These are phyloP conservation scores for Quercus bicolor DNA, from an alignment of 306 rosid genomes.

Conservation along the genomic window DNA sequence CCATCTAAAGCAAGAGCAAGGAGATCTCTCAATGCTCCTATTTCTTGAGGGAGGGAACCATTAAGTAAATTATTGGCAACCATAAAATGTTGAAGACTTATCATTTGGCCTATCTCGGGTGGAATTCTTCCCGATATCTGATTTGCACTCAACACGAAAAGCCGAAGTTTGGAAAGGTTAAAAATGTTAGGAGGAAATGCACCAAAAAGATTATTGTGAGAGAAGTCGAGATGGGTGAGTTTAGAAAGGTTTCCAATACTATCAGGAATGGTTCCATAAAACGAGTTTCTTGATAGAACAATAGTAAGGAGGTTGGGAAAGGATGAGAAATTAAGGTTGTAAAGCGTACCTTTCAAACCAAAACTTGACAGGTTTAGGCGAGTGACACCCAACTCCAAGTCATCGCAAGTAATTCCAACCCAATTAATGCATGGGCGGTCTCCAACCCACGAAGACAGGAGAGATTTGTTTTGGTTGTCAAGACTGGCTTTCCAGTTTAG, in stretches of 20 bases:
- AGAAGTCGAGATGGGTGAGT: neutral
- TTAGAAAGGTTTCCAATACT: neutral
- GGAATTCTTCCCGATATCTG: too few species aligned
- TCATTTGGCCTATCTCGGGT: too few species aligned
- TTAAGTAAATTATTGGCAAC: too few species aligned
- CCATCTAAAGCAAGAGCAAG: too few species aligned
- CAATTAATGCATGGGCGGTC: slow-evolving; percentile 4
- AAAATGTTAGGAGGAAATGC: too few species aligned
- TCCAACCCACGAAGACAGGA: slow-evolving; percentile 16
- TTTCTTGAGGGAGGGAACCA: too few species aligned
- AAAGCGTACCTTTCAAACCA: slow-evolving; percentile 26
- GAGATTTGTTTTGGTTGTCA: neutral
- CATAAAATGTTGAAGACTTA: too few species aligned
- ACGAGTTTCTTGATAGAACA: neutral
- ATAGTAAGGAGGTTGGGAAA: slow-evolving; percentile 8
- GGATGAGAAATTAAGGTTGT: slow-evolving; percentile 5
- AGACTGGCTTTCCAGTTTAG: slow-evolving; percentile 19
- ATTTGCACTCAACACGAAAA: too few species aligned
- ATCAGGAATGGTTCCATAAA: slow-evolving; percentile 15
- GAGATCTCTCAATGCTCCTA: too few species aligned
- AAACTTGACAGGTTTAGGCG: slow-evolving; percentile 11
- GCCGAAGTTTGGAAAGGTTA: too few species aligned
- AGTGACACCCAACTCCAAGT: neutral
- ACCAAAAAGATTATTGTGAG: neutral
- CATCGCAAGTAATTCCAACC: slow-evolving; percentile 11